phyloP scores from a whole-genome alignment of 2,329 filamentous ascomycete genomes.

The Alternaria dauci region DNA sequence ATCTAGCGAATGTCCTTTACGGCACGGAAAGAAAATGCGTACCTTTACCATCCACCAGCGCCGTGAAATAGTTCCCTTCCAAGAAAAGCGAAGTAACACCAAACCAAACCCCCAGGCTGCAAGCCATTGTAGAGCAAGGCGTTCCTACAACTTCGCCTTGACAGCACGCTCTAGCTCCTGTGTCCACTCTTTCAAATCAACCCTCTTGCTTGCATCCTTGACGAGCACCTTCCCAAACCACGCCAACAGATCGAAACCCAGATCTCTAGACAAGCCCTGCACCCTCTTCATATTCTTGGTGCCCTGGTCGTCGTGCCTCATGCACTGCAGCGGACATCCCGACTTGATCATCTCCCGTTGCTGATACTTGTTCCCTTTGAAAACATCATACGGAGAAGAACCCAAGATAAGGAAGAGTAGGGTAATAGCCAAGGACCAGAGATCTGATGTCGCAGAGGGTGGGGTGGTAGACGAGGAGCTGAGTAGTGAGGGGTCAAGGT shows the following conservation, averaged over 20 bases:
- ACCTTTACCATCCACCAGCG: background rate
- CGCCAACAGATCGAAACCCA: constrained; percentile 40
- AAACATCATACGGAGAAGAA: constrained; percentile 52
- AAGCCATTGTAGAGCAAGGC: background rate
- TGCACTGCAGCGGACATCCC: constrained; percentile 53
- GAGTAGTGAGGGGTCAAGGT: constrained; percentile 52
- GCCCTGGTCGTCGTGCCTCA: constrained; percentile 47
- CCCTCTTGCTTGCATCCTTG: constrained; percentile 37
- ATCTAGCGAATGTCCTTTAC: background rate
- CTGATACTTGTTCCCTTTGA: constrained; percentile 52
- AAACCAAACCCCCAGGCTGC: too few relatives aligned
- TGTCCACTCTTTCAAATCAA: constrained; percentile 43
- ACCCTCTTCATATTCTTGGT: constrained; percentile 39
- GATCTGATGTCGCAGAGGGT: constrained; percentile 50
- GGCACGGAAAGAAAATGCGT: background rate
- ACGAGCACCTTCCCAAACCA: constrained; percentile 53
- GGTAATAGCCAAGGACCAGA: constrained; percentile 57
- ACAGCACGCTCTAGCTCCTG: constrained; percentile 19
- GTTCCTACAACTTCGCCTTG: background rate
- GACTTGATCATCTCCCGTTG: constrained; percentile 56
- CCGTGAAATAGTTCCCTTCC: background rate
- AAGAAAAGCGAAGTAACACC: background rate
- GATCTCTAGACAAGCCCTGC: constrained; percentile 36
- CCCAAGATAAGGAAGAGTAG: constrained; percentile 56
- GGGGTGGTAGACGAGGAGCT: constrained; percentile 26